Base-by-base conservation (phyloP, 352 stramenopile genomes). In the Phytopythium sindhum region DNA sequence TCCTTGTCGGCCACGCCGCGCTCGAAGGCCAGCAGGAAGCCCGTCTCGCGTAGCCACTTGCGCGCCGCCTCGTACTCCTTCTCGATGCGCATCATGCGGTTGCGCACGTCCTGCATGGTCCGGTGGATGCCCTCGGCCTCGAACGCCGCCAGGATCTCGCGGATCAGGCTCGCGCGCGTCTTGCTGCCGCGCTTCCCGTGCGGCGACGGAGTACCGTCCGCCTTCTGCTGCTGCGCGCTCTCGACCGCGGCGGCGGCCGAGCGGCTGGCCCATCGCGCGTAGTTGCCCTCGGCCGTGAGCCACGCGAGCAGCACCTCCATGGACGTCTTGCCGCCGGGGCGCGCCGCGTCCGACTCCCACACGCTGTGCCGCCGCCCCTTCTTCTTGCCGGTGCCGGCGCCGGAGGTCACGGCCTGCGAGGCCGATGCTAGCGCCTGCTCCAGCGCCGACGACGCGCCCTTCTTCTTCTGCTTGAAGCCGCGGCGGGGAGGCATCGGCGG, bases 281-380 rank as follows among this genome's bases (percentile, higher is more conserved):
- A 80, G 63, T 75, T 75, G n/a, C 70, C 67, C 14, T 61, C 48
- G 10, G 62, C 61, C 29, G 45, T 53, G 21, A 83, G 55, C 69
- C 72, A 83, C 62, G n/a, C 44, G 17, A 78, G 39, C 54, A 83
- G 33, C 21, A 83, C 52, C 21, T 80, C 67, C 33, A 69, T 57
- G 21, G 72, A 80, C 0, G 59, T 67, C 29, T 35, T 57, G 7
- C 59, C 67, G 50, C 41, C 44, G 19, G 57, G 41, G 19, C 50
- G 60, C 24, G 45, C 63, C 33, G 54, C 74, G 60, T 81, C 73
- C 35, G 56, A 48, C 37, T 70, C 58, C 68, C 65, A 75, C 29
- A 64, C 28, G 21, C 45, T 26, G 23, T 47, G 45, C 21, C n/a
- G 21, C 47, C 35, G 26, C 42, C 39, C 39, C 39, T 19, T 17